Evolutionary conservation across 176 grass and related monocot genomes (phyloP), one percentile per base, ranked within the genome.

Genomic region (Musa beccarii): DNA sequence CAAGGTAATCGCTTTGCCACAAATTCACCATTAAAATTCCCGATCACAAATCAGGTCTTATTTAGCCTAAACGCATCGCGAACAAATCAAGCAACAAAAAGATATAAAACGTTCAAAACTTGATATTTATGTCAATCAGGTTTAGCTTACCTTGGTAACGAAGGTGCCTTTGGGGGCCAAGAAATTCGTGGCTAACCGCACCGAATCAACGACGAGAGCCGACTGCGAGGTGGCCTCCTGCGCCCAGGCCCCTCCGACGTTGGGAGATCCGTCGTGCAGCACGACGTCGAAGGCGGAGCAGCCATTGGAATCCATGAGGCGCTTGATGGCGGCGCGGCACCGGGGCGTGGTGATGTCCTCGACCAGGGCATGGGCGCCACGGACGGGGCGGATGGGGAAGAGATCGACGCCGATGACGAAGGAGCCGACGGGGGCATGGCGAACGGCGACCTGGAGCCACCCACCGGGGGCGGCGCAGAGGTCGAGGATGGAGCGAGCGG

Each of bases 281-380:
- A 99, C 87, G 10, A 94, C 86, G 55, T 99, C 88, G 51, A 99
- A 99, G 20, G 86, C 76, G 11, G 86, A 25, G 3, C 82, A 84
- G 9, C 84, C 90, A 50, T 91, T 88, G 71, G 85, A n/a, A 15
- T 94, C 86, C 86, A 99, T 87, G 9, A 91, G 83, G 76, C 89
- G 86, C 78, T 82, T 85, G 28, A 99, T 84, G 9, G 86, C 84
- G 26, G 90, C 76, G 51, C 90, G 90, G 80, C 95, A 99, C 78
- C 89, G 87, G 62, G 82, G 83, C 57, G 95, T 94, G 86, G 95
- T 99, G 84, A 99, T 94, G 59, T 99, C 90, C 78, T 92, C 90
- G 19, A 77, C 85, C 71, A 99, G 88, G 17, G 95, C 88, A 66
- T 80, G 77, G 9, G 90, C 95, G 23, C 95, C 95, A 17, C 91